Evolutionary conservation across 192 early-diverging fungal species (phyloP).

Genomic region (Coemansia javaensis): DNA sequence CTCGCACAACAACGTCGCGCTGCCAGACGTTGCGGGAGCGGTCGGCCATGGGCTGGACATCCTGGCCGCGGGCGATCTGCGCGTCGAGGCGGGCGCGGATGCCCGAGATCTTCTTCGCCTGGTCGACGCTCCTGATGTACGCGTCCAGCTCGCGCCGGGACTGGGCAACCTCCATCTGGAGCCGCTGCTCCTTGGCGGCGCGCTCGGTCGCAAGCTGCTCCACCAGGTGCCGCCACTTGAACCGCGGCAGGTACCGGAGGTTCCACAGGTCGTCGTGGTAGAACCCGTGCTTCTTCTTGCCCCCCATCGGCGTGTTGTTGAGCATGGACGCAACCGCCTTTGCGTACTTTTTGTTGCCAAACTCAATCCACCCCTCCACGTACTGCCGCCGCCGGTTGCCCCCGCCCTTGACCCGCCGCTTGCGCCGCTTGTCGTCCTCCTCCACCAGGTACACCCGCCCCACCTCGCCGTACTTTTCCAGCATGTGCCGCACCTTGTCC

Average conservation of each 20-base stretch:
- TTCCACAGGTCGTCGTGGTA: slow-evolving; percentile 97
- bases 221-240: slow-evolving; percentile 95
- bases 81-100: slow-evolving; percentile 66
- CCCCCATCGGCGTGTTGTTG: slow-evolving; percentile 80
- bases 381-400: slow-evolving; percentile 82
- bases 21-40: slow-evolving; percentile 55
- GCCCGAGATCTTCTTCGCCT: slow-evolving; percentile 78
- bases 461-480: slow-evolving; percentile 69
- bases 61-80: slow-evolving; percentile 18
- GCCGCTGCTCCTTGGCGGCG: slow-evolving; percentile 70
- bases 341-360: slow-evolving; percentile 87
- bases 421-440: slow-evolving; percentile 70
- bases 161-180: slow-evolving; percentile 78
- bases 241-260: slow-evolving; percentile 90
- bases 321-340: slow-evolving; percentile 67
- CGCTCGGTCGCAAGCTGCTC: slow-evolving; percentile 83
- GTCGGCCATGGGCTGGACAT: slow-evolving; percentile 50
- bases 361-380: slow-evolving; percentile 97
- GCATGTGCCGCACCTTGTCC: slow-evolving; percentile 67
- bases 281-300: slow-evolving; percentile 79
- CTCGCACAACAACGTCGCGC: slow-evolving; percentile 56
- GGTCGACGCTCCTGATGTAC: slow-evolving; percentile 83
- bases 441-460: slow-evolving; percentile 82
- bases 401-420: slow-evolving; percentile 78
- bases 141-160: slow-evolving; percentile 81